Percentiles rank a stretch among this genome's conserved stretches.
Evolutionary conservation across 2,329 filamentous ascomycete genomes (phyloP).

Genomic region (Aureobasidium sp.): DNA sequence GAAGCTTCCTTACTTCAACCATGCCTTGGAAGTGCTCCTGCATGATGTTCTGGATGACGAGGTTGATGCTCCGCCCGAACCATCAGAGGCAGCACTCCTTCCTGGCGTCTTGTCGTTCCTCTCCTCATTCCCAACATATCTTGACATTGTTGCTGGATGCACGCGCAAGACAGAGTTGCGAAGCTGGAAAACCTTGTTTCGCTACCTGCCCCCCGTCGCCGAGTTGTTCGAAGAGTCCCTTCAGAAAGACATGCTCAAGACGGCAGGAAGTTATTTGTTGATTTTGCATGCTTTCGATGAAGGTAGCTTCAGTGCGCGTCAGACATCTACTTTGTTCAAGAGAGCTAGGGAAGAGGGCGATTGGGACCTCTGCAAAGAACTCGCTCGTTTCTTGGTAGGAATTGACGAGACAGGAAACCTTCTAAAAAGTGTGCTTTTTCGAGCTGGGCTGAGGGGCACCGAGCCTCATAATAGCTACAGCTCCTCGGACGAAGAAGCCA

Average conservation of each 20-base stretch:
- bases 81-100: slow-evolving; percentile 42
- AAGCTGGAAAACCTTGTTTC: slow-evolving; percentile 90
- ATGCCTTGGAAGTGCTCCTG: slow-evolving; percentile 84
- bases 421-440: slow-evolving; percentile 60
- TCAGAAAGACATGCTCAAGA: slow-evolving; percentile 78
- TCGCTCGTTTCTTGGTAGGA: slow-evolving; percentile 89
- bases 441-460: slow-evolving; percentile 19
- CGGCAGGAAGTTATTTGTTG: slow-evolving; percentile 91
- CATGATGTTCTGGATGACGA: slow-evolving; percentile 94
- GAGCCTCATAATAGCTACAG: neutral
- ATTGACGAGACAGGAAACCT: slow-evolving; percentile 82
- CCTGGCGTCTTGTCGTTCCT: slow-evolving; percentile 49
- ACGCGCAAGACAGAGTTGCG: slow-evolving; percentile 94
- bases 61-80: slow-evolving; percentile 57
- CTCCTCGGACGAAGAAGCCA: neutral
- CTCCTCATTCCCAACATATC: slow-evolving; percentile 62
- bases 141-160: slow-evolving; percentile 94
- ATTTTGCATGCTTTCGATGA: slow-evolving; percentile 73
- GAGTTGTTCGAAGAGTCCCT: slow-evolving; percentile 92
- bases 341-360: slow-evolving; percentile 78
- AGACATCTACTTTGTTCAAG: slow-evolving; percentile 69
- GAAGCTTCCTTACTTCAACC: slow-evolving; percentile 81
- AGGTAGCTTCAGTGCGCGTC: slow-evolving; percentile 48
- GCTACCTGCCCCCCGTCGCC: slow-evolving; percentile 80
- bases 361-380: slow-evolving; percentile 92